These are phyloP conservation scores for Calycina marina DNA, from an alignment of 2,329 filamentous ascomycete species.

Conservation along the genomic window DNA sequence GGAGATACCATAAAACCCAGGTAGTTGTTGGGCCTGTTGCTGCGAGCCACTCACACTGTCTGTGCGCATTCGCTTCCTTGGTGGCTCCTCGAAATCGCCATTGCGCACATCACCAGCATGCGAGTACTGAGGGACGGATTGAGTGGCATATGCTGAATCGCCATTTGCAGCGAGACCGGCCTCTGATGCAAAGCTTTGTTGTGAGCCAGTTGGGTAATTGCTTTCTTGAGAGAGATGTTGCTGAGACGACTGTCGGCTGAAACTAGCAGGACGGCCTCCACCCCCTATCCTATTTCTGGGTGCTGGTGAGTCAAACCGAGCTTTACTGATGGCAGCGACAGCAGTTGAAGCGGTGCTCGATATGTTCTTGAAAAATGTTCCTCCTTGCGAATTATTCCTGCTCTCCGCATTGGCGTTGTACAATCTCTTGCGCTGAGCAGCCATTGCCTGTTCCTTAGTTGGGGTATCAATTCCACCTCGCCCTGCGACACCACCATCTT, in stretches of 20 bases:
- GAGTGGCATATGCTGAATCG: constrained; percentile 56
- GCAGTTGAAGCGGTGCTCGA: constrained; percentile 86
- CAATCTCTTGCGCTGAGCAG: constrained; percentile 80
- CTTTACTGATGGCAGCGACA: constrained; percentile 92
- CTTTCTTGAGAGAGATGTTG: constrained; percentile 48
- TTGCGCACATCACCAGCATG: constrained; percentile 24
- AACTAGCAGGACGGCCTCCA: constrained; percentile 52
- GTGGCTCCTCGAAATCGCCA: constrained; percentile 55
- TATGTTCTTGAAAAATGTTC: constrained; percentile 95
- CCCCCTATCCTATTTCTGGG: constrained; percentile 45
- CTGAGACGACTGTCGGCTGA: constrained; percentile 59
- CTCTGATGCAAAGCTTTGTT: constrained; percentile 70
- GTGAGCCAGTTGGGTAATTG: constrained; percentile 58
- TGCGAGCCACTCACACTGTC: constrained; percentile 36
- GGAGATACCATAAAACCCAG: constrained; percentile 34
- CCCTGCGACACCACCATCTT: constrained; percentile 57
- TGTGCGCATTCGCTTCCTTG: constrained; percentile 57
- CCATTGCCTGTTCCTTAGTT: constrained; percentile 98
- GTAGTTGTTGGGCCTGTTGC: constrained; percentile 13
- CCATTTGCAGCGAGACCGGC: constrained; percentile 49
- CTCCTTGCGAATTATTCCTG: constrained; percentile 51
- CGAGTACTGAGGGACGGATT: constrained; percentile 23
- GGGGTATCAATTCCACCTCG: constrained; percentile 77
- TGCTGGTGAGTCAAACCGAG: constrained; percentile 76
- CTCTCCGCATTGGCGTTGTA: constrained; percentile 65